Evolutionary conservation across 1,284 basidiomycete genomes (phyloP), one percentile per base, ranked within the genome.

Genomic region (Apiotrichum siamense): DNA sequence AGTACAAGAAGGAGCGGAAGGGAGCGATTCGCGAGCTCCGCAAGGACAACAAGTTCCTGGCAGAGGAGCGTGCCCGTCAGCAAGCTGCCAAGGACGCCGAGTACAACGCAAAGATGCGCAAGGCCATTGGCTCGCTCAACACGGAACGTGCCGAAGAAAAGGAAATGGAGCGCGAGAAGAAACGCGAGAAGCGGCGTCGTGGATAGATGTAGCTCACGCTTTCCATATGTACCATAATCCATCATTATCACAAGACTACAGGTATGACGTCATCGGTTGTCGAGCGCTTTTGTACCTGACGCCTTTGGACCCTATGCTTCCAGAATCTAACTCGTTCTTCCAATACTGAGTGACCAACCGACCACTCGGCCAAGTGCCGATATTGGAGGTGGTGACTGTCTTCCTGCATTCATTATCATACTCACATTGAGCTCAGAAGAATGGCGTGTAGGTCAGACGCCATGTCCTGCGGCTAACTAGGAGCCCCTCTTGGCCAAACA

Each of bases 1-100:
- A 94, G 71, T 86, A 91, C 78, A 96, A 96, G 77, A 87, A 97
- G 76, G 96, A 98, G 77, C 80, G 82, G 69, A 98, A 97, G 78
- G 93, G 96, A 29, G 96, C 96, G 2, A 91, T 99, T 55, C 81
- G 94, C 49, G 96, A 99, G 69, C 78, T 99, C 52, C 83, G 96
- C 57, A 96, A 96, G 77, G 96, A 99, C 72, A 86, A 89, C 56
- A 81, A 83, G 57, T 98, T 97, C 81, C 78, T 98, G 72, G 92
- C 96, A 11, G 80, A 80, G 43, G 89, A 92, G 65, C 83, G 89
- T 65, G 85, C 88, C 63, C 82, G 84, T 75, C 84, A 85, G 68
- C 87, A 90, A 74, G 79, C 80, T 67, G 84, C 86, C 72, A 90
- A 90, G 77, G 93, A 97, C 66, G 76, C 69, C 54, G 76, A 74